Percentiles rank a stretch among this genome's conserved stretches.
Conservation (phyloP, 2,329 filamentous ascomycete species). For the Penicillium sp. region DNA sequence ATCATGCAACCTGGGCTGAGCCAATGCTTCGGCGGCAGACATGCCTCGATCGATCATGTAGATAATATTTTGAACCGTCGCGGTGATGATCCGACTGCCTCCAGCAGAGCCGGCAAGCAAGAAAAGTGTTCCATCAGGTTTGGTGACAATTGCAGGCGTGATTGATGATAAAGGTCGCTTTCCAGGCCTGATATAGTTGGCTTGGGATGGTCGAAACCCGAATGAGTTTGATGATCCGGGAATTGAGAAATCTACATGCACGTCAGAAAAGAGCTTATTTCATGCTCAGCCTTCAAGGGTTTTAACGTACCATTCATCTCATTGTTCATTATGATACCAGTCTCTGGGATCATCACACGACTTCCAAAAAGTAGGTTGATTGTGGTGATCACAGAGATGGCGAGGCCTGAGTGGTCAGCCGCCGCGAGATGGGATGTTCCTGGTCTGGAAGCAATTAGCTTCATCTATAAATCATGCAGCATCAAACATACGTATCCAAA, state of each 20-base stretch:
- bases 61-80: constrained; percentile 68
- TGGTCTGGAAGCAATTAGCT: constrained; percentile 27
- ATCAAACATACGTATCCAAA: constrained; percentile 51
- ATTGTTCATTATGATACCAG: constrained; percentile 70
- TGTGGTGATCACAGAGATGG: constrained; percentile 77
- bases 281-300: no score
- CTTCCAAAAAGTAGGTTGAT: constrained; percentile 83
- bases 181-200: constrained; percentile 73
- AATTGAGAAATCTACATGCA: constrained; percentile 87
- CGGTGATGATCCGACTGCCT: constrained; percentile 75
- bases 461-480: not conserved
- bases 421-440: constrained; percentile 55
- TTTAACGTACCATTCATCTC: constrained; percentile 49
- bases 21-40: constrained; percentile 57
- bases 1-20: constrained; percentile 67
- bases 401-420: constrained; percentile 66
- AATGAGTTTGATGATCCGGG: constrained; percentile 73
- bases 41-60: constrained; percentile 63
- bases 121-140: constrained; percentile 58
- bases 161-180: constrained; percentile 83
- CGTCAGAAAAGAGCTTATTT: no score
- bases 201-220: constrained; percentile 70
- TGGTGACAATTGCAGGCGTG: constrained; percentile 69
- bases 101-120: constrained; percentile 70
- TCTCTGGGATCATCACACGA: constrained; percentile 69